Conservation (phyloP, 164 flowering plant genomes). For the Brasenia schreberi region DNA sequence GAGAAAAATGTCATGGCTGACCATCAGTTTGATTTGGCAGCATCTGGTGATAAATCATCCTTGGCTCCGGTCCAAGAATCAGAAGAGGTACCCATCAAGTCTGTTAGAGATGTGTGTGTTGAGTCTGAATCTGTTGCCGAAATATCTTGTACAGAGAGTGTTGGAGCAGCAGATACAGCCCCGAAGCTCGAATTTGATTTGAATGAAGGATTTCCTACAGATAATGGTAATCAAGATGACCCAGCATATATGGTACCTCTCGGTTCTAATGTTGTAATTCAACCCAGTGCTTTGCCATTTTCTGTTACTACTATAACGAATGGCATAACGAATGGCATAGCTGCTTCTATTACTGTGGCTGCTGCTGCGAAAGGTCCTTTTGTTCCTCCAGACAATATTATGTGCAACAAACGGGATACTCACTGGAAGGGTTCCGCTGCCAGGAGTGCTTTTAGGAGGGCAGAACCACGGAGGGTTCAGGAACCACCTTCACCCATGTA, state of each 20-base stretch:
- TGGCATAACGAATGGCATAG: constrained; percentile 24
- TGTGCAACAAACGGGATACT: constrained; percentile 32
- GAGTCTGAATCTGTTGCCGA: constrained; percentile 31
- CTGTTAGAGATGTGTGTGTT: constrained; percentile 21
- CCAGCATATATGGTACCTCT: constrained; percentile 12
- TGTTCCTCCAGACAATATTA: constrained; percentile 61
- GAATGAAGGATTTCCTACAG: constrained; percentile 69
- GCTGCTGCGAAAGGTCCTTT: constrained; percentile 87
- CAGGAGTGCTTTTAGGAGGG: constrained; percentile 94
- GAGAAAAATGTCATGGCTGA: constrained; percentile 2
- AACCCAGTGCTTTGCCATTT: constrained; percentile 27
- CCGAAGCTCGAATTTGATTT: constrained; percentile 70
- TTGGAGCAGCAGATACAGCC: constrained; percentile 26
- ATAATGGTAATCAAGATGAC: constrained; percentile 55
- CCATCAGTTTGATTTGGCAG: constrained; percentile 7
- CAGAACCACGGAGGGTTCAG: constrained; percentile 66
- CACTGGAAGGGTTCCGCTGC: constrained; percentile 99
- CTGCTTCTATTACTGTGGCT: constrained; percentile 69
- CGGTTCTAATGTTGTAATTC: constrained; percentile 1
- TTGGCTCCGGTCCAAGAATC: constrained; percentile 10
- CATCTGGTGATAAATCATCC: constrained; percentile 11
- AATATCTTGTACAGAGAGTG: constrained; percentile 7
- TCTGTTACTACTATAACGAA: constrained; percentile 14
- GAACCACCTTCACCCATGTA: constrained; percentile 24
- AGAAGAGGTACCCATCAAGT: constrained; percentile 12